phyloP scores from a whole-genome alignment of 345 rosid genomes.

The Noccaea bulbosa region DNA sequence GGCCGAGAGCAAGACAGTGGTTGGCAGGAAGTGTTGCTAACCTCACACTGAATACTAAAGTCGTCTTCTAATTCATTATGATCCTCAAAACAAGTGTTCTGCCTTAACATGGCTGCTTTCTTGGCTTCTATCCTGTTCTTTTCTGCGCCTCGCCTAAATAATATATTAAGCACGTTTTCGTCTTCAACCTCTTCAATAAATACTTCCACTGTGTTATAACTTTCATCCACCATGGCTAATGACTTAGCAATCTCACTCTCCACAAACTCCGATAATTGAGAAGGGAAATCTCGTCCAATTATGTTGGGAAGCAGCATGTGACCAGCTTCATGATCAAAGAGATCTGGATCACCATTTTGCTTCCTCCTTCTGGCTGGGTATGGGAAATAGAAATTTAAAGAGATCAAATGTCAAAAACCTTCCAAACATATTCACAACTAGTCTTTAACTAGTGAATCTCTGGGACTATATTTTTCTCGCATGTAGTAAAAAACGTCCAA shows the following conservation, averaged over 20 bases:
- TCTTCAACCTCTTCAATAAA: slow-evolving; percentile 52
- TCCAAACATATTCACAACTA: slow-evolving; percentile 2
- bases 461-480: slow-evolving; percentile 10
- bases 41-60: slow-evolving; percentile 40
- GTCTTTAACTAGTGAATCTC: slow-evolving; percentile 2
- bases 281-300: slow-evolving; percentile 73
- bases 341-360: slow-evolving; percentile 38
- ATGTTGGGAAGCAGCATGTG: slow-evolving; percentile 66
- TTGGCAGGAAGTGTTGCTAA: slow-evolving; percentile 51
- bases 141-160: slow-evolving; percentile 45
- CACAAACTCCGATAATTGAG: slow-evolving; percentile 69
- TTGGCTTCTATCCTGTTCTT: slow-evolving; percentile 58
- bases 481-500: slow-evolving; percentile 22
- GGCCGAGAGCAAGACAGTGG: slow-evolving; percentile 49
- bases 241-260: slow-evolving; percentile 69
- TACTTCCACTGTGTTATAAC: slow-evolving; percentile 41
- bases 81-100: slow-evolving; percentile 56
- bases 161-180: slow-evolving; percentile 43
- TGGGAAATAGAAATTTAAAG: slow-evolving; percentile 19
- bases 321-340: slow-evolving; percentile 64
- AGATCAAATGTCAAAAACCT: slow-evolving; percentile 22
- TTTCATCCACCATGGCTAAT: slow-evolving; percentile 55
- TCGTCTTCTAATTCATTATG: slow-evolving; percentile 50
- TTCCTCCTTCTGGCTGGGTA: slow-evolving; percentile 50
- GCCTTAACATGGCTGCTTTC: slow-evolving; percentile 77